A percentile compares a stretch with the other conserved stretches of the same genome.
phyloP scores from a whole-genome alignment of 139 green algal species.

The Microglena sp. region DNA sequence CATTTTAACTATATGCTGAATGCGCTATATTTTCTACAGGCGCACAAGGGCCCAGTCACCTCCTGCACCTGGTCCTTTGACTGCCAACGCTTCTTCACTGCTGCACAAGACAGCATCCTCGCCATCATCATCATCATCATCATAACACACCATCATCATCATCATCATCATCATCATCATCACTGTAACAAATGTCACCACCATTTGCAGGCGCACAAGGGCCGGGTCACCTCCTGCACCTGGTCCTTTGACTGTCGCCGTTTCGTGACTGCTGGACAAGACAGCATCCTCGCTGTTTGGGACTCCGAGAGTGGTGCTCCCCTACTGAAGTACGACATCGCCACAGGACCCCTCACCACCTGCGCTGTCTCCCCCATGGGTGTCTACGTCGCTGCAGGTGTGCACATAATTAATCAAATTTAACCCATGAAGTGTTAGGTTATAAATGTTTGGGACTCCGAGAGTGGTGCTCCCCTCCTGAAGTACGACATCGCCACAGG shows the following conservation, averaged over 20 bases:
- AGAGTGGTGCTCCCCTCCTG: conserved; percentile 24
- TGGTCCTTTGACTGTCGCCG: conserved; percentile 34
- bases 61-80: conserved; percentile 28
- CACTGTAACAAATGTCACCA: too few relatives aligned
- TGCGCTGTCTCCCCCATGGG: conserved; percentile 19
- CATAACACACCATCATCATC: too few relatives aligned
- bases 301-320: conserved; percentile 27
- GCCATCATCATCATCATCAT: too few relatives aligned
- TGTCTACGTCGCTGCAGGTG: conserved; percentile 17
- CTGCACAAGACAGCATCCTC: conserved; percentile 16
- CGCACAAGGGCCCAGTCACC: too few relatives aligned
- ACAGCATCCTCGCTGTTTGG: conserved; percentile 23
- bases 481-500: conserved; percentile 27
- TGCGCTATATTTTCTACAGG: too few relatives aligned
- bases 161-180: too few relatives aligned
- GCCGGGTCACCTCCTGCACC: conserved; percentile 21
- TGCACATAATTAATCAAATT: too few relatives aligned
- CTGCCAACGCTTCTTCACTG: conserved; percentile 28
- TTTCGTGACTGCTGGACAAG: conserved; percentile 24
- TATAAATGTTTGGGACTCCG: conserved; percentile 38
- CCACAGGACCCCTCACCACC: conserved; percentile 22
- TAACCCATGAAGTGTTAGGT: too few relatives aligned
- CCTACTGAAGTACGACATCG: conserved; percentile 28
- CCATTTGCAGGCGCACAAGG: conserved; percentile 17
- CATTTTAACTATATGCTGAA: too few relatives aligned